Evolutionary conservation across 2,329 filamentous ascomycete species (phyloP).

Genomic region (Fusarium sp.): DNA sequence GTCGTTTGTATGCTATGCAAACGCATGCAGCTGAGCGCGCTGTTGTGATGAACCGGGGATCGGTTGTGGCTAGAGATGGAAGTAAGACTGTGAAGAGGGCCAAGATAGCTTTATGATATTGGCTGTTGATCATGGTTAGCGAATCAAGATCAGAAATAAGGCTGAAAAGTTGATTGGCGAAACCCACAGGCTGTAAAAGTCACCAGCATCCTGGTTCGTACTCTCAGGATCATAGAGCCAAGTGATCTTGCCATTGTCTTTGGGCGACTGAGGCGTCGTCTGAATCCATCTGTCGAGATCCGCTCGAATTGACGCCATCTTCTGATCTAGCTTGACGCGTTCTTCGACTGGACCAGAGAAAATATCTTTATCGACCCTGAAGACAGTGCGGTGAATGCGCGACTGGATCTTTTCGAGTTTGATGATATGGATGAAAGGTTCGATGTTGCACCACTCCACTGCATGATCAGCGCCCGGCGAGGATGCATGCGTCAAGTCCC

Average conservation of each 20-base stretch:
- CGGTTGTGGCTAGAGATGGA: neutral
- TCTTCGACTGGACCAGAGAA: neutral
- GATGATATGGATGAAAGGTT: neutral
- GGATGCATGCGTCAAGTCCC: neutral
- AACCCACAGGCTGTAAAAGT: neutral
- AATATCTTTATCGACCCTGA: accelerated
- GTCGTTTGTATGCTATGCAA: neutral
- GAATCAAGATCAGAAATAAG: too few relatives aligned
- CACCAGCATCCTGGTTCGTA: neutral
- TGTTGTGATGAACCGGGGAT: neutral
- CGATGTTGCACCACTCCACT: neutral
- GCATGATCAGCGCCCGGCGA: neutral
- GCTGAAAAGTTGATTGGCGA: too few relatives aligned
- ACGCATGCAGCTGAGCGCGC: neutral
- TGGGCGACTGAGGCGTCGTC: neutral
- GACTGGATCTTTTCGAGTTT: neutral
- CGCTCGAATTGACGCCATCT: neutral
- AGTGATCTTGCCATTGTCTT: neutral
- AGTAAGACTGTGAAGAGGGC: neutral
- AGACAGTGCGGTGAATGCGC: neutral
- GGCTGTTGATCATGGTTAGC: neutral
- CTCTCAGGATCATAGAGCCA: neutral
- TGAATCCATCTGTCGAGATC: neutral
- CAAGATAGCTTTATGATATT: neutral
- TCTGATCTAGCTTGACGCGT: neutral